Evolutionary conservation across 1,284 basidiomycete genomes (phyloP), one percentile per base, ranked within the genome.

Genomic region (Melampsora medusae): DNA sequence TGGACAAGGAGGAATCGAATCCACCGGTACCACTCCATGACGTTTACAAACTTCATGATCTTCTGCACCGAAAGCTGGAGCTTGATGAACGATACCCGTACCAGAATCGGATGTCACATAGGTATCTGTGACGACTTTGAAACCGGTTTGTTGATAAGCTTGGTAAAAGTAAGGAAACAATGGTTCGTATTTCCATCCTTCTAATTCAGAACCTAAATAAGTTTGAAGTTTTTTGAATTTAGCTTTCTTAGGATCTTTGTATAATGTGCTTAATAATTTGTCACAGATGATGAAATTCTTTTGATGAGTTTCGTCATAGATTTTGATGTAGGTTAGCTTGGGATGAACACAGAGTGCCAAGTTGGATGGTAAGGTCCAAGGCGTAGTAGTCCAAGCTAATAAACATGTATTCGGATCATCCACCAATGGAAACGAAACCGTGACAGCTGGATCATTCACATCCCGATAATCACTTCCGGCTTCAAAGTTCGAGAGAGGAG

Each of bases 41-140:
- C 89, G 89, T 78, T 97, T 87, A 38, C 92, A 90, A 80, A 99
- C 89, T 77, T 96, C 92, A 84, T 98, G 92, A 88, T 99, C 97
- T 81, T 99, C 97, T 82, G 98, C 97, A 87, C 97, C 97, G 81
- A 97, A 99, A 0, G 92, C 95, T 1, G 97, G 97, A 1, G 97
- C 94, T 85, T 99, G 97, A 83, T 99, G 97, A 67, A 99, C 97
- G 81, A 99, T 96, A 83, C 96, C 96, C 50, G 97, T 99, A 84
- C 97, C 96, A 75, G 95, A 92, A 16, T 89, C 88, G 79, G 90
- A 91, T 1, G 93, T 97, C 69, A 99, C 96, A 82, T 99, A 99
- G 0, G 89, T 90, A 83, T 99, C 97, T 35, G 88, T 87, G 7
- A 99, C 84, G 19, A 99, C 92, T 75, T 91, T 86, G 87, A 97